phyloP scores from a whole-genome alignment of 2,329 filamentous ascomycete genomes.

The Teratosphaeria nubilosa region DNA sequence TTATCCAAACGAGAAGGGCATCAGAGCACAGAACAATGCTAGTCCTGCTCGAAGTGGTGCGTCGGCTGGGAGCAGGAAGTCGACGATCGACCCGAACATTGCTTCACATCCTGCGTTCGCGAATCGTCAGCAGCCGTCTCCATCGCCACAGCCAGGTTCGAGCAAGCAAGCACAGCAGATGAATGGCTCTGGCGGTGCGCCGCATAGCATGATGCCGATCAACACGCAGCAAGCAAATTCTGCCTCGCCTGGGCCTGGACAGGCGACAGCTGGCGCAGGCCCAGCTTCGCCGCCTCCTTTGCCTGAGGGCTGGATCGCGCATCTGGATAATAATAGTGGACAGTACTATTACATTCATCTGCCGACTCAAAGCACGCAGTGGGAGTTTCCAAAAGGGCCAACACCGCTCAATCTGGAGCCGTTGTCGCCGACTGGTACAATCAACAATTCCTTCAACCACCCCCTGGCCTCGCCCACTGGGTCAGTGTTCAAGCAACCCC shows the following conservation, averaged over 20 bases:
- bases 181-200: conserved; percentile 22
- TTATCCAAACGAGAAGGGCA: conserved; percentile 68
- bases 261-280: conserved; percentile 34
- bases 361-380: conserved; percentile 89
- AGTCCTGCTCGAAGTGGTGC: conserved; percentile 19
- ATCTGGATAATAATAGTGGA: conserved; percentile 87
- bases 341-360: conserved; percentile 99
- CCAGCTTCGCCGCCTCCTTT: conserved; percentile 83
- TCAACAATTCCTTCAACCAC: conserved; percentile 27
- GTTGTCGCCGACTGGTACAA: conserved; percentile 62
- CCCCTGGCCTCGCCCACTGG: conserved; percentile 36
- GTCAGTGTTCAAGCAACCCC: conserved; percentile 50
- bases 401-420: conserved; percentile 79
- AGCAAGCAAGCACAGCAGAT: not conserved
- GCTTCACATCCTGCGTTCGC: conserved; percentile 80
- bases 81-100: conserved; percentile 29
- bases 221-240: conserved; percentile 27
- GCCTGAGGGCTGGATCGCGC: conserved; percentile 96
- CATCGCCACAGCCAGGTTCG: conserved; percentile 37
- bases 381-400: conserved; percentile 96
- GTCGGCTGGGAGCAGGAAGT: conserved; percentile 15
- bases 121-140: conserved; percentile 45
- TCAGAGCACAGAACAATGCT: conserved; percentile 34
- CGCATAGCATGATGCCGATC: conserved; percentile 31
- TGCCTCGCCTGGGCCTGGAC: conserved; percentile 26